These are phyloP conservation scores for Spatholobus suberectus DNA, from an alignment of 306 rosid species.

Conservation along the genomic window DNA sequence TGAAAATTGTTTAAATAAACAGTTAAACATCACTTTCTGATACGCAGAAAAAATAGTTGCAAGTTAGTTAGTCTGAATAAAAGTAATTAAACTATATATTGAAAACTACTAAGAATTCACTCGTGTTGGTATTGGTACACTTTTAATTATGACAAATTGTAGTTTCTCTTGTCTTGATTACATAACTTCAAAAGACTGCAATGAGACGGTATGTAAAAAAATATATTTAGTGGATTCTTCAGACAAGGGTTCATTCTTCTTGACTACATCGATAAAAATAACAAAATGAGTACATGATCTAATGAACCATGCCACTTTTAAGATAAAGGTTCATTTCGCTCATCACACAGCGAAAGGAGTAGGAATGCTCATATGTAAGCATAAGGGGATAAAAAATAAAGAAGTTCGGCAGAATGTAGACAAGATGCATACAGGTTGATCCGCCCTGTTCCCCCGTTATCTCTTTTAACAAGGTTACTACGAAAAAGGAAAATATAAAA, in stretches of 20 bases:
- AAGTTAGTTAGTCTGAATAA: background rate
- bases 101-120: background rate
- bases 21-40: too few species aligned
- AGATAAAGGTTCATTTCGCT: background rate
- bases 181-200: background rate
- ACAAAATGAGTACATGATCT: background rate
- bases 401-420: background rate
- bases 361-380: background rate
- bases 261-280: slow-evolving; percentile 24
- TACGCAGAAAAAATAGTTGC: background rate
- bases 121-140: background rate
- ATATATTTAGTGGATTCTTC: background rate
- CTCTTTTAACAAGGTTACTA: background rate
- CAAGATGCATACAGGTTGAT: background rate
- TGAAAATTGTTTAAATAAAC: too few species aligned
- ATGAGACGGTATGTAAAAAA: background rate
- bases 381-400: background rate
- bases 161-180: background rate
- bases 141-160: background rate
- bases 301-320: background rate
- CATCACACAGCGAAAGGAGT: background rate
- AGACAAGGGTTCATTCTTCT: slow-evolving; percentile 25
- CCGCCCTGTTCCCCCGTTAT: background rate
- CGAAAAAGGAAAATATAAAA: background rate
- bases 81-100: background rate